These are phyloP conservation scores for Malassezia restricta DNA, from an alignment of 1,284 basidiomycete species.

Conservation along the genomic window DNA sequence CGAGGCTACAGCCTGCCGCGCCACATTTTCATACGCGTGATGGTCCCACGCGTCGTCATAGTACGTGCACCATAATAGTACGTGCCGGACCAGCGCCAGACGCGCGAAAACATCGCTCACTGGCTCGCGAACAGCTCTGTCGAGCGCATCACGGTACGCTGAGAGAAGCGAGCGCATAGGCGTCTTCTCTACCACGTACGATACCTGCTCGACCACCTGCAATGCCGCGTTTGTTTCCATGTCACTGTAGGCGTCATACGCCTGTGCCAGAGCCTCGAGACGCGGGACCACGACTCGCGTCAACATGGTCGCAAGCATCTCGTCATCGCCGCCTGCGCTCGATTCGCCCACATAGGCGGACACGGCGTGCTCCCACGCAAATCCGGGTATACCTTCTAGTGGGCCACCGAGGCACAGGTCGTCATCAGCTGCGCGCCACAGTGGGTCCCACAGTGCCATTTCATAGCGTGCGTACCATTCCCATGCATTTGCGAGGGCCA, in stretches of 20 bases:
- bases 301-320: slow-evolving; percentile 22
- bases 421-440: background rate
- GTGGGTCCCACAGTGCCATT: slow-evolving; percentile 22
- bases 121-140: background rate
- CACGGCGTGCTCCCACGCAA: slow-evolving; percentile 13
- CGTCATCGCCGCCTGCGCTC: slow-evolving; percentile 25
- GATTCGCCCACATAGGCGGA: slow-evolving; percentile 2
- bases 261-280: slow-evolving; percentile 16
- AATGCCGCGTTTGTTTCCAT: slow-evolving; percentile 18
- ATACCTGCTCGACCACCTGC: slow-evolving; percentile 18
- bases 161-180: slow-evolving; percentile 15
- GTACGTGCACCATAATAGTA: background rate
- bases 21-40: too few species aligned
- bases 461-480: slow-evolving; percentile 35
- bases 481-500: slow-evolving; percentile 35
- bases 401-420: background rate
- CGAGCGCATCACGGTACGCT: slow-evolving; percentile 8
- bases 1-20: too few species aligned
- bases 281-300: slow-evolving; percentile 22
- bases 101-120: background rate
- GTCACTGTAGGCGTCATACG: slow-evolving; percentile 22
- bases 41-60: too few species aligned
- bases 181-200: slow-evolving; percentile 17
- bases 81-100: background rate
- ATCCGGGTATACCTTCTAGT: background rate